Conservation (phyloP, 192 early-diverging fungal genomes). For the Kickxella alabastrina region DNA sequence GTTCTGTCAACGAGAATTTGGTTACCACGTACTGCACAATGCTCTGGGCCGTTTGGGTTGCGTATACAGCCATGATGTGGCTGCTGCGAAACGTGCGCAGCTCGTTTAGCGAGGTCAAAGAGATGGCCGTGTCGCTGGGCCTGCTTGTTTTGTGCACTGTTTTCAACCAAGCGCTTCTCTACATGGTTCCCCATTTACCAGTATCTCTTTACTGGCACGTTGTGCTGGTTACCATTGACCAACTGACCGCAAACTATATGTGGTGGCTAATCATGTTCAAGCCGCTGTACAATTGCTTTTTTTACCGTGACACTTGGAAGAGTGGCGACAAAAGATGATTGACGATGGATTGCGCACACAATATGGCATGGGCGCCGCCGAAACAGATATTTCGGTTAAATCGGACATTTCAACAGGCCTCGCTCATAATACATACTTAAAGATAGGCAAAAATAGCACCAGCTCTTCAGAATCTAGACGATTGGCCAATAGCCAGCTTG, state of each 20-base stretch:
- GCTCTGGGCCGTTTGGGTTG: constrained; percentile 35
- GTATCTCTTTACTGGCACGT: constrained; percentile 31
- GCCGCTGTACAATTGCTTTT: constrained; percentile 42
- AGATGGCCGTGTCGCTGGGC: constrained; percentile 36
- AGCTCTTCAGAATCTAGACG: constrained; percentile 41
- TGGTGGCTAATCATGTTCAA: constrained; percentile 53
- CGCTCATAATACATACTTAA: constrained; percentile 1
- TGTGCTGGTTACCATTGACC: constrained; percentile 24
- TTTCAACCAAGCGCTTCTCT: constrained; percentile 36
- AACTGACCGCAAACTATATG: constrained; percentile 40
- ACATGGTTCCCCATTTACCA: constrained; percentile 24
- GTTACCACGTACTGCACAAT: constrained; percentile 30
- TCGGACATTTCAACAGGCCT: constrained; percentile 23
- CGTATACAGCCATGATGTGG: constrained; percentile 45
- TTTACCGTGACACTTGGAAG: constrained; percentile 33
- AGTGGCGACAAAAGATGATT: constrained; percentile 45
- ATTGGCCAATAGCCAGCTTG: constrained; percentile 26
- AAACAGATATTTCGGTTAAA: constrained; percentile 26
- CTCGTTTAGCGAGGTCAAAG: constrained; percentile 51
- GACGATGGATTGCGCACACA: constrained; percentile 33
- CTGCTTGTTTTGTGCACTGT: constrained; percentile 28
- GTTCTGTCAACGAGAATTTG: constrained; percentile 38
- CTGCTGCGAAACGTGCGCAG: constrained; percentile 50
- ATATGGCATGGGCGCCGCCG: constrained; percentile 26
- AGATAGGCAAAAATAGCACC: constrained; percentile 15